phyloP scores from a whole-genome alignment of 75 land plant genomes.

The Ceratopteris richardii region DNA sequence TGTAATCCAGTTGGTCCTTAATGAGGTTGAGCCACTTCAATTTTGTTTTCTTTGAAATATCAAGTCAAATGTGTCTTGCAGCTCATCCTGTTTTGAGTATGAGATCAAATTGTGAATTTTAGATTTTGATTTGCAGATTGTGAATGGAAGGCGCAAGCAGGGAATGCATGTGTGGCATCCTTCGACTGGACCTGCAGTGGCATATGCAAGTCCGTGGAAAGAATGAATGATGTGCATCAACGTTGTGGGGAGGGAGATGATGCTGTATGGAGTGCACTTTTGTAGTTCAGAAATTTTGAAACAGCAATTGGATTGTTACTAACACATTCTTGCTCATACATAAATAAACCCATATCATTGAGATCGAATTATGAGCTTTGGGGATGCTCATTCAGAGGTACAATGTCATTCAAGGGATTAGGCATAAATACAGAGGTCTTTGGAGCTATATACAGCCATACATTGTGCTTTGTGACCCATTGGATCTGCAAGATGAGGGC shows the following conservation, averaged over 20 bases:
- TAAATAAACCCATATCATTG: no score
- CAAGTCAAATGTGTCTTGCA: background rate
- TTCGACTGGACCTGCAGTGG: slow-evolving; percentile 77
- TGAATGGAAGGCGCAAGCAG: slow-evolving; percentile 76
- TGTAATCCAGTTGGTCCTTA: no score
- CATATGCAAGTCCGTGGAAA: slow-evolving; percentile 62
- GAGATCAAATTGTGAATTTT: background rate
- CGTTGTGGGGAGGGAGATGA: slow-evolving; percentile 62
- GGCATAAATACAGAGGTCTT: no score
- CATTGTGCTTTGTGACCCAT: no score
- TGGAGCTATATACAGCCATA: no score
- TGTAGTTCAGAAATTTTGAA: background rate
- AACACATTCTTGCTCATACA: no score
- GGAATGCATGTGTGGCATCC: slow-evolving; percentile 61
- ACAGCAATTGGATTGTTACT: no score
- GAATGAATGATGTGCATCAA: slow-evolving; percentile 61
- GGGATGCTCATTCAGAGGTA: no score
- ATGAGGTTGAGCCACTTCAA: no score
- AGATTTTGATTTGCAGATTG: slow-evolving; percentile 29
- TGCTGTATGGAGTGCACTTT: slow-evolving; percentile 49
- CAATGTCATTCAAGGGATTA: no score
- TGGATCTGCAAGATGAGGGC: no score
- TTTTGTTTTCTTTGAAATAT: background rate
- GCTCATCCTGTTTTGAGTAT: background rate
- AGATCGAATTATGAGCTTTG: no score